phyloP scores from a whole-genome alignment of 169 alveolate genomes.

The Plasmodium inui region DNA sequence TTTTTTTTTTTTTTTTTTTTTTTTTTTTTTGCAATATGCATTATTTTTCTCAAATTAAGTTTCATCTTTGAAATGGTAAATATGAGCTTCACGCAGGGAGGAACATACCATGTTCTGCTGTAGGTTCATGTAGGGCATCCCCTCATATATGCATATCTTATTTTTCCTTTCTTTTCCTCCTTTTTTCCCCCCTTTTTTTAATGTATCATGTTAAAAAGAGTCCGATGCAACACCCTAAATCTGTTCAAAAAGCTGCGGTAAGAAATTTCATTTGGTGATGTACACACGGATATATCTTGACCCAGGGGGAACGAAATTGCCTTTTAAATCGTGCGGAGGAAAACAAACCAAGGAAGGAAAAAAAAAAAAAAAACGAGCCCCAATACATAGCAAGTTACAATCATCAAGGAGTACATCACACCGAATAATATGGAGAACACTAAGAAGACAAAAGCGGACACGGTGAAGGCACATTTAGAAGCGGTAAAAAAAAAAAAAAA shows the following conservation, averaged over 20 bases:
- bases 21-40: background rate
- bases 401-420: background rate
- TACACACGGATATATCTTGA: background rate
- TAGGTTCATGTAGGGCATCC: background rate
- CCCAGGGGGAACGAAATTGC: background rate
- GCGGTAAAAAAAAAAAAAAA: constrained; percentile 31
- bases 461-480: constrained; percentile 61
- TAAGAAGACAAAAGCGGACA: constrained; percentile 6
- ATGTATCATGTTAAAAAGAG: constrained; percentile 14
- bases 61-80: background rate
- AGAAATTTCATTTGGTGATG: constrained; percentile 1
- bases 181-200: constrained; percentile 18
- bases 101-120: background rate
- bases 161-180: background rate
- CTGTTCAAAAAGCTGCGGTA: constrained; percentile 63
- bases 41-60: background rate
- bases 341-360: background rate
- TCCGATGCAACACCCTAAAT: constrained; percentile 64
- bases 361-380: background rate
- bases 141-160: background rate
- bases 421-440: constrained; percentile 33
- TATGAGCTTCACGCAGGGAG: background rate
- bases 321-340: background rate
- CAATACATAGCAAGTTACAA: background rate
- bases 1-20: constrained; percentile 3